Evolutionary conservation across 2,329 filamentous ascomycete genomes (phyloP), one percentile per base, ranked within the genome.

Genomic region (Venturia carpophila): DNA sequence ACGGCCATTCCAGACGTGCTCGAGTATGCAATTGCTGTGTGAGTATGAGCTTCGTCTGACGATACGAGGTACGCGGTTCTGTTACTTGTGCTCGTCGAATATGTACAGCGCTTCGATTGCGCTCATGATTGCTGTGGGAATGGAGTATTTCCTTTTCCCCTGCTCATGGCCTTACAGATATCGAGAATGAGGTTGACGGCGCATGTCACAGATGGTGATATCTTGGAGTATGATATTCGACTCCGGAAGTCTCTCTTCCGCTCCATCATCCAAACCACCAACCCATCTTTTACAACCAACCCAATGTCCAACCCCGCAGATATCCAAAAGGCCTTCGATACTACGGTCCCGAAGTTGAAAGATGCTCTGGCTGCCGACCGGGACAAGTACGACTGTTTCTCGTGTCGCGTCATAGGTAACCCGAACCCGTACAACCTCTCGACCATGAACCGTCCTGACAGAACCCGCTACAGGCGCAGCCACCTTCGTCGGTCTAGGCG

Each of bases 71-170:
- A 67, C 68, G 66, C 65, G 52, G 41, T 63, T 72, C 47, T 60
- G 47, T 73, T 80, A 96, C 92, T 92, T 91, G 79, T 92, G 87
- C 81, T 97, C 92, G 84, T 97, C 92, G 77, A 90, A 97, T 75
- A 99, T 92, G 81, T 97, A 93, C 73, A 99, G 83, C 75, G 93
- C 94, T 82, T 97, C 93, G 74, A 99, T 90, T 74, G 90, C 86
- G 79, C 91, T 78, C 79, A 82, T 82, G 66, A 63, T 76, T 30
- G 39, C 39, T 61, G 5, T 43, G 7, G 21, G 1, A 21, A 24
- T 42, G 10, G 9, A 7, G 5, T 37, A 19, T 43, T 49, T 19
- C 15, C 21, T 17, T 43, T n/a, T 30, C 27, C n/a, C 24, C 30
- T 39, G 30, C 24, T 39, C 56, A 39, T 39, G 10, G 47, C 13